These are phyloP conservation scores for Stagonosporopsis vannaccii DNA, from an alignment of 2,329 filamentous ascomycete species.

Conservation along the genomic window DNA sequence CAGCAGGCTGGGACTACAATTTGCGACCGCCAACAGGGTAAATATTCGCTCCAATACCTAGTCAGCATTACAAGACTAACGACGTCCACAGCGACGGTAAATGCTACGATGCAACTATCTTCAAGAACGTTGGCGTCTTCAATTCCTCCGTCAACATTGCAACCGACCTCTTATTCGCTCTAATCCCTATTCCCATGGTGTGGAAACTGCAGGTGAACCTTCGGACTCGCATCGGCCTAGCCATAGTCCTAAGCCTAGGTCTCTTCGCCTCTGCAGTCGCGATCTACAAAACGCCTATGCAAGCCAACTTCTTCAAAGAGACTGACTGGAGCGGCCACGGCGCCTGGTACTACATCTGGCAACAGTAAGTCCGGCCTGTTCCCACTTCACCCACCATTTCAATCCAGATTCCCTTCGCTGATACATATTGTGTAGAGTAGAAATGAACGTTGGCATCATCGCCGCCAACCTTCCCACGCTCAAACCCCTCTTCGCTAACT, in stretches of 20 bases:
- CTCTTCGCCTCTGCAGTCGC: slow-evolving; percentile 44
- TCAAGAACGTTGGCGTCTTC: slow-evolving; percentile 56
- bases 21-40: slow-evolving; percentile 33
- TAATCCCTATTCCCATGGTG: slow-evolving; percentile 54
- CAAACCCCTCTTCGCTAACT: slow-evolving; percentile 36
- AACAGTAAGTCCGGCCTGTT: slow-evolving; percentile 23
- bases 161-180: slow-evolving; percentile 51
- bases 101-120: slow-evolving; percentile 49
- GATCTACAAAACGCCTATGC: slow-evolving; percentile 34
- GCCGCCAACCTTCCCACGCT: slow-evolving; percentile 41
- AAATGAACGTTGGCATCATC: slow-evolving; percentile 43
- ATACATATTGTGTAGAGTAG: slow-evolving; percentile 31
- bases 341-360: slow-evolving; percentile 38
- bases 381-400: neutral
- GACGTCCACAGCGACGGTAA: slow-evolving; percentile 21
- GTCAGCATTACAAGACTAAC: neutral
- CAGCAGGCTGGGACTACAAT: slow-evolving; percentile 53
- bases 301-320: slow-evolving; percentile 41
- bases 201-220: slow-evolving; percentile 52
- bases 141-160: slow-evolving; percentile 54
- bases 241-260: slow-evolving; percentile 46
- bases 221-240: slow-evolving; percentile 49
- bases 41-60: neutral
- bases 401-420: slow-evolving; percentile 26
- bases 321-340: slow-evolving; percentile 34